Evolutionary conservation across 345 rosid genomes (phyloP).

Genomic region (Dipteronia dyeriana): DNA sequence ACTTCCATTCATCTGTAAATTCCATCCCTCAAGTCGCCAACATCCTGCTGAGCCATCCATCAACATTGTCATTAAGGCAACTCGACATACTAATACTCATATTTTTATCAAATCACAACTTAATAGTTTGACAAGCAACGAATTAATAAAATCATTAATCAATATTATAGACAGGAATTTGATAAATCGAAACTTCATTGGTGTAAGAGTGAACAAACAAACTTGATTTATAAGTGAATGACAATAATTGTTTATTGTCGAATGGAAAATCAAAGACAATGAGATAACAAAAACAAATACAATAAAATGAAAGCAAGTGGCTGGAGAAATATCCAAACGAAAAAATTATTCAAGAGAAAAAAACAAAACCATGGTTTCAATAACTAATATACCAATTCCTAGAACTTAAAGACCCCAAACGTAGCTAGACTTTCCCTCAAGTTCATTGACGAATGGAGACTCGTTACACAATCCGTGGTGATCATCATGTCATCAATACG

Average conservation of each 20-base stretch:
- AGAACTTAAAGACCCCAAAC: background rate
- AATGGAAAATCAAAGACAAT: background rate
- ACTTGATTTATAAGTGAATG: background rate
- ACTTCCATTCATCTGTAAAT: slow-evolving; percentile 38
- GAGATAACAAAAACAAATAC: background rate
- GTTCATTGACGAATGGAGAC: background rate
- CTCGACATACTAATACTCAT: background rate
- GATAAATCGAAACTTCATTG: background rate
- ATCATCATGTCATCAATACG: background rate
- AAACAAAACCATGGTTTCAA: background rate
- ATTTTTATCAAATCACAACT: background rate
- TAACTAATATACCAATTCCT: background rate
- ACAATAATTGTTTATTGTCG: background rate
- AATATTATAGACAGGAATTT: background rate
- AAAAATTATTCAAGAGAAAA: background rate
- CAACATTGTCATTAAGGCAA: background rate
- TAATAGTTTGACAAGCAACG: background rate
- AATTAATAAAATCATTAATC: background rate
- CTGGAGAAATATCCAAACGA: background rate
- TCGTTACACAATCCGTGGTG: background rate
- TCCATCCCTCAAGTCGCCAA: background rate
- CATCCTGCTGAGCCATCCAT: background rate
- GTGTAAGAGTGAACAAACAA: background rate
- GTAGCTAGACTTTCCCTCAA: background rate
- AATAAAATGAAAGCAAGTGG: background rate